A percentile compares a stretch with the other conserved stretches of the same genome.
These are phyloP conservation scores for Noccaea caerulescens DNA, from an alignment of 345 rosid genomes.

Conservation along the genomic window DNA sequence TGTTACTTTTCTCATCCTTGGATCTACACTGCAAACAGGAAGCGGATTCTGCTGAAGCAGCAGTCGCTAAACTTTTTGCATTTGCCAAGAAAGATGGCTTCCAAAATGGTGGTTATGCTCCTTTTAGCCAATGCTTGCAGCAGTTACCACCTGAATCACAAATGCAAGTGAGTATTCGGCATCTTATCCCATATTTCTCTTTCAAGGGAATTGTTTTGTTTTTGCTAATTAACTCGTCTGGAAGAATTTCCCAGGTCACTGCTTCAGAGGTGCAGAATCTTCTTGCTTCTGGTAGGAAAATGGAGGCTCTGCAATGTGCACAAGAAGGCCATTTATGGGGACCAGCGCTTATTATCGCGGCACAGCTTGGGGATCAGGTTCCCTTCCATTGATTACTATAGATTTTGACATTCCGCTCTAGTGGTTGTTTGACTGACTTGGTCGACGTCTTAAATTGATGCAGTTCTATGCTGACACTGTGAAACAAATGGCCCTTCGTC, in stretches of 20 bases:
- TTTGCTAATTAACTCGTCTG: slow-evolving; percentile 27
- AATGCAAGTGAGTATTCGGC: slow-evolving; percentile 59
- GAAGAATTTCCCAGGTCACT: slow-evolving; percentile 59
- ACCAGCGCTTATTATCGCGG: slow-evolving; percentile 93
- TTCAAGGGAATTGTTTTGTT: neutral
- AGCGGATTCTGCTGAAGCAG: slow-evolving; percentile 84
- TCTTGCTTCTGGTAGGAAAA: slow-evolving; percentile 91
- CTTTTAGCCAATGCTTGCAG: slow-evolving; percentile 73
- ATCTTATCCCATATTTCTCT: slow-evolving; percentile 10
- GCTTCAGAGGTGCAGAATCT: slow-evolving; percentile 93
- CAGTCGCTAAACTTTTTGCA: slow-evolving; percentile 93
- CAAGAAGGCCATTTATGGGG: slow-evolving; percentile 99
- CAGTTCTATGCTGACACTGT: slow-evolving; percentile 95
- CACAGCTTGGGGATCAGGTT: slow-evolving; percentile 98
- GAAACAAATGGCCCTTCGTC: slow-evolving; percentile 94
- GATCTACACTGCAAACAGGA: slow-evolving; percentile 54
- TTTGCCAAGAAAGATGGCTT: slow-evolving; percentile 64
- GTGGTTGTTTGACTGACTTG: slow-evolving; percentile 33
- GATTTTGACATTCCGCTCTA: slow-evolving; percentile 8
- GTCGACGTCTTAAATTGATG: slow-evolving; percentile 28
- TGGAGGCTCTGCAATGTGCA: slow-evolving; percentile 81
- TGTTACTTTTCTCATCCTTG: slow-evolving; percentile 18
- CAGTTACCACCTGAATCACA: slow-evolving; percentile 86
- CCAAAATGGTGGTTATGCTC: slow-evolving; percentile 57
- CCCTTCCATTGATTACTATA: slow-evolving; percentile 32